Evolutionary conservation across 2,329 filamentous ascomycete genomes (phyloP), one percentile per base, ranked within the genome.

Genomic region (Fusarium equiseti): DNA sequence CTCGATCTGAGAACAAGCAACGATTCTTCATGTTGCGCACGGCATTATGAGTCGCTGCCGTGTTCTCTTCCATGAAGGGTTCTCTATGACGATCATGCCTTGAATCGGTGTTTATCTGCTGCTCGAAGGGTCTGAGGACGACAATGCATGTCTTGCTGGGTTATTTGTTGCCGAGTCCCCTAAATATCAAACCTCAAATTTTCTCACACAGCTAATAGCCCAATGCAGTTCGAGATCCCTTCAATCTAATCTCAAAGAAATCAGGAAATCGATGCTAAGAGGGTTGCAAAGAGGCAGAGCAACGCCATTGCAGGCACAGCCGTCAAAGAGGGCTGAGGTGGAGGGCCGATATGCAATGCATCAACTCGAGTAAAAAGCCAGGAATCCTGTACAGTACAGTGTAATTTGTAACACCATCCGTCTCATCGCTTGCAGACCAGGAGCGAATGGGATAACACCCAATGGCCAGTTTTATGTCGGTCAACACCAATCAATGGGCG

Each of bases 301-400:
- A 70, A 40, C 54, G 56, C 68, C 65, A 70, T 71, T 55, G 65
- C 71, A 74, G 69, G 73, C 73, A 75, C 71, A 72, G 73, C 73
- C 73, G 64, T 64, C 55, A 66, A 70, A 74, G 63, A 75, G 70
- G 73, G 73, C 73, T 75, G 73, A 74, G 71, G 73, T 75, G 73
- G 73, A 75, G 69, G 73, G 73, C 60, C 48, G 64, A 70, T 60
- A 60, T 75, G 63, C 68, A 72, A 59, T 73, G 62, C 69, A 73
- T 65, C 58, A 48, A 58, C 58, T 45, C 16, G 20, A 58, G 43
- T 29, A 49, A 38, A 26, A 20, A 29, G 55, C 35, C 18, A 38
- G 35, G 18, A 38, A 38, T n/a, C 35, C 35, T 38, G 35, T 38
- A n/a, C 35, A 8, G 40, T 29, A 49, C 42, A 26, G 29, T 40